Percentiles rank a stretch among this genome's conserved stretches.
Evolutionary conservation across 495 filamentous ascomycete genomes (phyloP).

Genomic region (Aspergillus steynii): DNA sequence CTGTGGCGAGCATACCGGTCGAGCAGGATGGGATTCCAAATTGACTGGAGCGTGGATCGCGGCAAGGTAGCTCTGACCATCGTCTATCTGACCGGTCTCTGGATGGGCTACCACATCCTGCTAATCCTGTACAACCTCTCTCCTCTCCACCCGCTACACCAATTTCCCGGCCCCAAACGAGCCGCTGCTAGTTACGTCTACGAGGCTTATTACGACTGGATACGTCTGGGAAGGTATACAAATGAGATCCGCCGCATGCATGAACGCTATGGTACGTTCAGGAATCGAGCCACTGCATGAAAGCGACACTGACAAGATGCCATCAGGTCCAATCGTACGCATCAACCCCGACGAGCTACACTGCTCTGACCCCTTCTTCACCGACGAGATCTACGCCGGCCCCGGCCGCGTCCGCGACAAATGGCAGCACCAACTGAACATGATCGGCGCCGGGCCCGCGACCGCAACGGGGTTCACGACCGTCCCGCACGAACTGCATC

Average conservation of each 20-base stretch:
- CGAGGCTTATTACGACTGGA: conserved; percentile 3
- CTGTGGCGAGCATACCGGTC: too few relatives aligned
- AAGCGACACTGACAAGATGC: not conserved
- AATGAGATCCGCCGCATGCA: conserved; percentile 3
- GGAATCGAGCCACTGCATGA: not conserved
- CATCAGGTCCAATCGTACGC: conserved; percentile 33
- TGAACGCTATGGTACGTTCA: not conserved
- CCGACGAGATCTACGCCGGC: conserved; percentile 23
- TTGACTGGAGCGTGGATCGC: not conserved
- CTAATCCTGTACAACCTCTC: not conserved
- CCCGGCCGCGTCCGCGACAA: conserved; percentile 5
- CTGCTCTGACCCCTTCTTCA: conserved; percentile 31
- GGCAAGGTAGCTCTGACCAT: not conserved
- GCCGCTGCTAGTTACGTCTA: not conserved
- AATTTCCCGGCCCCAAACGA: conserved; percentile 1
- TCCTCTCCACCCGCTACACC: not conserved
- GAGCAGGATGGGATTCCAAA: not conserved
- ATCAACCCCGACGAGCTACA: conserved; percentile 34
- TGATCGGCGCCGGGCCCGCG: not conserved
- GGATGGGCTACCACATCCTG: conserved; percentile 1
- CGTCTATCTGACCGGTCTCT: conserved; percentile 1
- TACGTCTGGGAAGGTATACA: not conserved
- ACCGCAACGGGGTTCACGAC: not conserved
- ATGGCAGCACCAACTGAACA: not conserved
- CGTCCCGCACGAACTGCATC: conserved; percentile 1